Conservation (phyloP, 169 alveolate genomes). For the Plasmodium berghei region DNA sequence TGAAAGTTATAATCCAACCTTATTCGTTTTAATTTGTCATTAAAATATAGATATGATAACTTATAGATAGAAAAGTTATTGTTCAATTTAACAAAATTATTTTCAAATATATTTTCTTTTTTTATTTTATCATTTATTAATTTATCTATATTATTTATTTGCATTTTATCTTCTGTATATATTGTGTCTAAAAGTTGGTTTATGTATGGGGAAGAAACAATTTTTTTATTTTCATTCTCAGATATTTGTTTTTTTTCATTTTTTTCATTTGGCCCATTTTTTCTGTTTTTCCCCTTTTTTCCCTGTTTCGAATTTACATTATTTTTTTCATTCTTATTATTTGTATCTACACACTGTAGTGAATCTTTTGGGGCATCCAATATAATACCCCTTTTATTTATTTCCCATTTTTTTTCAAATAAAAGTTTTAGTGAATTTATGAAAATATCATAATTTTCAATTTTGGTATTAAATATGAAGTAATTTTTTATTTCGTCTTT, state of each 20-base stretch:
- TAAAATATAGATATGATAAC: conserved; percentile 50
- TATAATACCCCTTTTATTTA: not conserved
- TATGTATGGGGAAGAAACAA: not conserved
- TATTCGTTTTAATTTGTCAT: conserved; percentile 44
- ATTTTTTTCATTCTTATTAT: not conserved
- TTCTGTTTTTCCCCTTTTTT: not conserved
- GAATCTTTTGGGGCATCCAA: too few relatives aligned
- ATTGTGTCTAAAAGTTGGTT: conserved; percentile 15
- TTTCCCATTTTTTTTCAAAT: not conserved
- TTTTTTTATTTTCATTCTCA: not conserved
- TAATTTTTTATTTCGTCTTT: conserved; percentile 13
- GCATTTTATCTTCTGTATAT: conserved; percentile 26
- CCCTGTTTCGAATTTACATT: too few relatives aligned
- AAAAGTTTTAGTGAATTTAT: conserved; percentile 2
- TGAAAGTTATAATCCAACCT: conserved; percentile 41
- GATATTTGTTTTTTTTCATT: not conserved
- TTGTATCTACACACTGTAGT: too few relatives aligned
- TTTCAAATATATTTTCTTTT: conserved; percentile 30
- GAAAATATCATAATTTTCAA: not conserved
- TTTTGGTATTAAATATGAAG: conserved; percentile 49
- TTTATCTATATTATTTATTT: conserved; percentile 23
- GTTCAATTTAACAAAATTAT: not conserved
- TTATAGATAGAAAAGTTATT: conserved; percentile 46
- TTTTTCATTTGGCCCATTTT: not conserved
- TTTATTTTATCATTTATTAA: conserved; percentile 19